These are phyloP conservation scores for Apiotrichum domesticum DNA, from an alignment of 1,284 basidiomycete species.

Conservation along the genomic window DNA sequence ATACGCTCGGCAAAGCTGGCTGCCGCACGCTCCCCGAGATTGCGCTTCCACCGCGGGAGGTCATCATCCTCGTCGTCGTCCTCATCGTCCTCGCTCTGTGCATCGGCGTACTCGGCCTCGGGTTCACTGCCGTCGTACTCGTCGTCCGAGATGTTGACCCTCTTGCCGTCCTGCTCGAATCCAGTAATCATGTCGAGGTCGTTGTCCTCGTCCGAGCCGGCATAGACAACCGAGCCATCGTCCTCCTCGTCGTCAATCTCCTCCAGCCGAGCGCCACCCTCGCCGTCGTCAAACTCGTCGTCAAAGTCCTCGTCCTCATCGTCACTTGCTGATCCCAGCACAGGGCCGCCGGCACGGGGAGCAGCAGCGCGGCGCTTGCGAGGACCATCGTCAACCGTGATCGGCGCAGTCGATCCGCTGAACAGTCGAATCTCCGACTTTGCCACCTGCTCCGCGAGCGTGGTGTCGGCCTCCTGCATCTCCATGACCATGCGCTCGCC, in stretches of 20 bases:
- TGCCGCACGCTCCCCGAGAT: constrained; percentile 60
- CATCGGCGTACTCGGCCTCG: constrained; percentile 48
- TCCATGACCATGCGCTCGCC: constrained; percentile 97
- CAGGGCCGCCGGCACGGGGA: constrained; percentile 29
- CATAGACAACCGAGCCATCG: constrained; percentile 57
- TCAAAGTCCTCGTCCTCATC: constrained; percentile 39
- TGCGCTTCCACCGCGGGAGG: constrained; percentile 70
- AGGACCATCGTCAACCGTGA: constrained; percentile 45
- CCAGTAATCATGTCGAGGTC: constrained; percentile 43
- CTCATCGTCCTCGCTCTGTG: constrained; percentile 40
- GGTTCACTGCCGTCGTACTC: constrained; percentile 35
- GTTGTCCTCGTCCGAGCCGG: constrained; percentile 64
- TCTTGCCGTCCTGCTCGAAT: constrained; percentile 47
- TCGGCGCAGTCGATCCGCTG: constrained; percentile 63
- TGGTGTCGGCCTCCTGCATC: constrained; percentile 77
- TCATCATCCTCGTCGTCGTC: constrained; percentile 49
- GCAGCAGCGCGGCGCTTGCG: constrained; percentile 32
- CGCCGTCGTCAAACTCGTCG: constrained; percentile 40
- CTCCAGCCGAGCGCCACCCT: constrained; percentile 29
- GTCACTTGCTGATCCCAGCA: constrained; percentile 42
- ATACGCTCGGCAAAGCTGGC: constrained; percentile 51
- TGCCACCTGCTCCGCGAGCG: constrained; percentile 76
- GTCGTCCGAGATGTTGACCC: constrained; percentile 42
- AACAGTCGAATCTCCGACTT: constrained; percentile 81
- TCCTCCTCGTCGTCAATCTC: constrained; percentile 40